Evolutionary conservation across 306 rosid species (phyloP).

Genomic region (Cucumis cinereus): DNA sequence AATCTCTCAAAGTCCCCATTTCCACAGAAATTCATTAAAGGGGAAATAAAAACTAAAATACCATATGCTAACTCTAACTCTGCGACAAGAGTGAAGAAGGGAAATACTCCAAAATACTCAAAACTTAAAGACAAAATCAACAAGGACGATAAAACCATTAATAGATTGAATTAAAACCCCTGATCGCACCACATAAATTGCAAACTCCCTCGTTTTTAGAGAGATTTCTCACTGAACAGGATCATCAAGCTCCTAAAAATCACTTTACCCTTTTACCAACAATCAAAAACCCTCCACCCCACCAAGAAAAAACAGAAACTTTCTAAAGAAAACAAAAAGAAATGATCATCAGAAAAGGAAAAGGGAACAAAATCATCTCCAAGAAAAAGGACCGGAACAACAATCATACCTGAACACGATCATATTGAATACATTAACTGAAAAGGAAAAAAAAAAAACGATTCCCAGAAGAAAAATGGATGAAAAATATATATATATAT

Average conservation of each 20-base stretch:
- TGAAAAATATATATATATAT: not conserved
- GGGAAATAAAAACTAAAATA: too few relatives aligned
- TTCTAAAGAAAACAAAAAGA: not conserved
- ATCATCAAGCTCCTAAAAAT: not conserved
- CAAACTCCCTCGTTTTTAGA: not conserved
- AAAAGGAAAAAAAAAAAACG: not conserved
- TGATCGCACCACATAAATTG: not conserved
- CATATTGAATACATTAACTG: not conserved
- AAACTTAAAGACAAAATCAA: not conserved
- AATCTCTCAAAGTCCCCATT: not conserved
- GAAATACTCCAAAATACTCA: not conserved
- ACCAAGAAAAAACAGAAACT: not conserved
- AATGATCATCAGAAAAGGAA: not conserved
- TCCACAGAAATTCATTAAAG: not conserved
- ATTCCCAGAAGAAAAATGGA: not conserved
- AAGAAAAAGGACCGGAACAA: not conserved
- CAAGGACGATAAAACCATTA: not conserved
- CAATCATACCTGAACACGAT: slow-evolving; percentile 4
- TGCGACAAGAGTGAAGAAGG: not conserved
- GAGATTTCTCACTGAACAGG: not conserved
- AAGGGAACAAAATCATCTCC: not conserved
- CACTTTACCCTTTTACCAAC: not conserved
- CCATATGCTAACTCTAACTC: not conserved
- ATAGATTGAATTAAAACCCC: not conserved
- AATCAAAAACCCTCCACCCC: not conserved